Percentiles rank a stretch among this genome's conserved stretches.
Conservation (phyloP, 176 grass and related monocot genomes). For the Dactylis glomerata region DNA sequence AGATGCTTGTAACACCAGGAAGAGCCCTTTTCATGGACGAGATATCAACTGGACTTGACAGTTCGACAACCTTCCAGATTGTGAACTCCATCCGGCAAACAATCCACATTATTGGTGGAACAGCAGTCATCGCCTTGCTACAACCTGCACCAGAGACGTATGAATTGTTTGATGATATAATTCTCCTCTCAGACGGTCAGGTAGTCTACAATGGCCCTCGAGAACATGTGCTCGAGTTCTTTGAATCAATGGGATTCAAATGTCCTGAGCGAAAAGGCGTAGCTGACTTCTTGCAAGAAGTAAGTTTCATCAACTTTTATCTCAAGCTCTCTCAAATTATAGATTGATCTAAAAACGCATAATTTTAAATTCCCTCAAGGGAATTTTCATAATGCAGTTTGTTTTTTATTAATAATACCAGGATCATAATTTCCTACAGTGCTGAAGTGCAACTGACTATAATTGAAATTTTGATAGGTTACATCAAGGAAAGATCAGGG, state of each 20-base stretch:
- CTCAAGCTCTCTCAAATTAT: not conserved
- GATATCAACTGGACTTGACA: constrained; percentile 91
- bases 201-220: constrained; percentile 75
- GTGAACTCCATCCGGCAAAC: constrained; percentile 65
- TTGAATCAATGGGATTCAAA: constrained; percentile 68
- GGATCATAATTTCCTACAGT: not conserved
- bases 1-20: constrained; percentile 85
- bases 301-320: constrained; percentile 2
- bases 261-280: constrained; percentile 75
- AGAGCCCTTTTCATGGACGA: constrained; percentile 85
- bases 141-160: constrained; percentile 89
- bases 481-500: constrained; percentile 82
- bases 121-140: constrained; percentile 68
- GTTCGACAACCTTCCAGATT: constrained; percentile 84
- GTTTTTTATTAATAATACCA: not conserved
- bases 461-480: constrained; percentile 37
- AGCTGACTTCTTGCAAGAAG: constrained; percentile 84
- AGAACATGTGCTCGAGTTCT: constrained; percentile 77
- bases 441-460: not conserved
- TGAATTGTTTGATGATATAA: constrained; percentile 84
- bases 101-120: constrained; percentile 59
- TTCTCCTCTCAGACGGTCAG: constrained; percentile 75
- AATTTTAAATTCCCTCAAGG: not conserved
- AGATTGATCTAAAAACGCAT: not conserved
- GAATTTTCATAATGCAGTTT: not conserved